Evolutionary conservation across 2,329 filamentous ascomycete genomes (phyloP).

Genomic region (Aspergillus pseudonomiae): DNA sequence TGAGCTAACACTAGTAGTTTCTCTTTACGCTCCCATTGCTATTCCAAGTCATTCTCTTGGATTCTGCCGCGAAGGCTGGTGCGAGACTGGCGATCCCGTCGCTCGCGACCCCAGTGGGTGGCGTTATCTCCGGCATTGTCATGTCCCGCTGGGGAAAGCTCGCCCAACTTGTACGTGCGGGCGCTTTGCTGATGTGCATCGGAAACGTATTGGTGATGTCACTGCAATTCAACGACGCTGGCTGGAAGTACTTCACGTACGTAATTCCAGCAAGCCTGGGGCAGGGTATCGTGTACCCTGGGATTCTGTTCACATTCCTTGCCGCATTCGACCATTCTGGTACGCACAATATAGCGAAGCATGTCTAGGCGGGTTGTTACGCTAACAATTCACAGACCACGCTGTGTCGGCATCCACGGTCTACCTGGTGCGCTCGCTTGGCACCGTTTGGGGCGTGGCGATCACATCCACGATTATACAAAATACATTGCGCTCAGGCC

Average conservation of each 20-base stretch:
- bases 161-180: constrained; percentile 43
- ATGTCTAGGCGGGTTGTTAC: rapidly evolving
- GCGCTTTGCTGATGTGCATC: constrained; percentile 47
- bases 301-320: constrained; percentile 62
- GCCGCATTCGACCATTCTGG: constrained; percentile 65
- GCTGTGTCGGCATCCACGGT: constrained; percentile 65
- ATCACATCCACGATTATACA: constrained; percentile 65
- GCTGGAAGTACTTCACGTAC: constrained; percentile 51
- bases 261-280: constrained; percentile 52
- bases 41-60: constrained; percentile 46
- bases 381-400: constrained; percentile 52
- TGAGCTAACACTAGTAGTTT: constrained; percentile 33
- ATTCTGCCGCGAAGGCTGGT: constrained; percentile 50
- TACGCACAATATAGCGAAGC: constrained; percentile 33
- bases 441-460: constrained; percentile 67
- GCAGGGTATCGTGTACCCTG: constrained; percentile 52
- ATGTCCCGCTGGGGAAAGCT: constrained; percentile 54
- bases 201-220: constrained; percentile 47
- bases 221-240: constrained; percentile 45
- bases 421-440: constrained; percentile 66
- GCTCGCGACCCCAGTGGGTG: constrained; percentile 49
- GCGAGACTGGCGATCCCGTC: constrained; percentile 50
- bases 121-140: constrained; percentile 48
- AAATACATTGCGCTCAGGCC: constrained; percentile 59
- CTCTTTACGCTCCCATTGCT: constrained; percentile 53